Evolutionary conservation across 345 rosid genomes (phyloP), one percentile per base, ranked within the genome.

Genomic region (Cardamine occulta): DNA sequence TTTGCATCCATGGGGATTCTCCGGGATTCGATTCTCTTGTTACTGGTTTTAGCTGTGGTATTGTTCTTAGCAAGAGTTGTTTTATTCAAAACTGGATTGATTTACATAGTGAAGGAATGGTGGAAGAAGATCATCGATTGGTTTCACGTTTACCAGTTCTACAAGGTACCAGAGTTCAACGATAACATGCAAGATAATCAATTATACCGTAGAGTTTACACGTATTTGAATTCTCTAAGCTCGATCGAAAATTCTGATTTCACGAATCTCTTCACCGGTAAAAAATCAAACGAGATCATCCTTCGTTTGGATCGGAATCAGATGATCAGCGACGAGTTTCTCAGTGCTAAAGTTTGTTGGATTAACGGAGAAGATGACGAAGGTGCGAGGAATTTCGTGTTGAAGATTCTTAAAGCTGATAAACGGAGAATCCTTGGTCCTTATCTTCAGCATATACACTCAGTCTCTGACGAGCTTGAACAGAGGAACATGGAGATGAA

Each of bases 361-460:
- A 74, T 78, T 47, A 88, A 88, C 81, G 72, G 71, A 68, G 63
- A 68, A 64, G 63, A 54, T 60, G 45, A 77, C 2, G 55, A 51
- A 48, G 34, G 73, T 32, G 19, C 19, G 29, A 81, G 71, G 52
- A 63, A 63, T 14, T 83, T 91, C 65, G 82, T 88, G 32, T 66
- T 94, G 80, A 88, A 81, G 83, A 74, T 91, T 42, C 84, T 96
- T 29, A 88, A 76, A 79, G 85, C 88, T 4, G 97, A 91, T 63
- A 94, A 89, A 79, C 83, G 93, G 15, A 82, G 97, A 24, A 80
- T 94, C 44, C 87, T 94, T 58, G 86, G 86, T 8, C 84, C 97
- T 4, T 94, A 94, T 76, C 92, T 94, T 29, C 95, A 94, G 45
- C 96, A 94, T 74, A 90, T 94, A 61, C 96, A 86, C 79, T 74